A percentile compares a stretch with the other conserved stretches of the same genome.
These are phyloP conservation scores for Nitzschia sp. DNA, from an alignment of 108 stramenopile genomes.

Conservation along the genomic window DNA sequence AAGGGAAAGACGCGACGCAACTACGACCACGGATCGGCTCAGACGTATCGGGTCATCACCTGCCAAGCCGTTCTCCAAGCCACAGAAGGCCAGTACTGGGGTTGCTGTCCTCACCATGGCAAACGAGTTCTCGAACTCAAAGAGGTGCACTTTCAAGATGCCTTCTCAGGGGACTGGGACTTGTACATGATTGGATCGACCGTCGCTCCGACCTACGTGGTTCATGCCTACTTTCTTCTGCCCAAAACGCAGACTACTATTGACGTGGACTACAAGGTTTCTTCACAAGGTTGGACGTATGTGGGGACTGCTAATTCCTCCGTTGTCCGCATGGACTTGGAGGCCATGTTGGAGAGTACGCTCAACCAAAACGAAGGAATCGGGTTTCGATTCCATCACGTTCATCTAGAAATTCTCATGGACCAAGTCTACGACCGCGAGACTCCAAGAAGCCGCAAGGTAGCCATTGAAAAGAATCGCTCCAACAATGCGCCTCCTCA, in stretches of 20 bases:
- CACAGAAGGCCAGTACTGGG: constrained; percentile 39
- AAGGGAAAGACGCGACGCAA: constrained; percentile 28
- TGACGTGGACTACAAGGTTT: constrained; percentile 19
- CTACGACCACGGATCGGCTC: constrained; percentile 9
- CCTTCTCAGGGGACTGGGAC: constrained; percentile 33
- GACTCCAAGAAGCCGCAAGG: constrained; percentile 29
- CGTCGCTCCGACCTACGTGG: constrained; percentile 1
- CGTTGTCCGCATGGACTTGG: constrained; percentile 24
- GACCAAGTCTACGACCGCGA: constrained; percentile 20
- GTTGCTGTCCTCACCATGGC: constrained; percentile 43
- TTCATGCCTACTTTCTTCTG: constrained; percentile 35
- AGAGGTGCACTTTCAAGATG: constrained; percentile 34
- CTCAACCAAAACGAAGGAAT: constrained; percentile 22
- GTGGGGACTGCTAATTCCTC: constrained; percentile 23
- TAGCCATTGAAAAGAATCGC: constrained; percentile 25
- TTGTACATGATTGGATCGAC: constrained; percentile 19
- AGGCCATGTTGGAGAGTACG: constrained; percentile 10
- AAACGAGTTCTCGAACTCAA: constrained; percentile 41
- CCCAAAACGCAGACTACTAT: constrained; percentile 30
- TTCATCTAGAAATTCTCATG: constrained; percentile 39
- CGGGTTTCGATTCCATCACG: constrained; percentile 32
- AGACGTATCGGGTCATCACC: constrained; percentile 15
- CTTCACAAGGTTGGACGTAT: constrained; percentile 18
- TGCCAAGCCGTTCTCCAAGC: constrained; percentile 31
- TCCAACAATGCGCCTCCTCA: constrained; percentile 1